These are phyloP conservation scores for Saccharomycopsis javanensis DNA, from an alignment of 805 yeast genomes.

Conservation along the genomic window DNA sequence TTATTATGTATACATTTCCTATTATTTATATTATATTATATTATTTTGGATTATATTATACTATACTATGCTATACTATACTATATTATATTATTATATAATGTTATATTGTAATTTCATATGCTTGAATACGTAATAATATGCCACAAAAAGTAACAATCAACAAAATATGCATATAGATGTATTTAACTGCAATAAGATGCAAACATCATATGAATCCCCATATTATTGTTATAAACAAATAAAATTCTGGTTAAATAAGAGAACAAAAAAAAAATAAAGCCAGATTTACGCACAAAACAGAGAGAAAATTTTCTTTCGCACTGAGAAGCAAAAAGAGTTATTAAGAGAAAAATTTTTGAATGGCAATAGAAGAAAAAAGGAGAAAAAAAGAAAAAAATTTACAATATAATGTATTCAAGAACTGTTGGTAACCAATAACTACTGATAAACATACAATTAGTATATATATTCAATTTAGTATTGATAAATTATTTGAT, in stretches of 20 bases:
- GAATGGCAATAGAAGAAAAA: slow-evolving; percentile 1
- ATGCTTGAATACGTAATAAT: neutral
- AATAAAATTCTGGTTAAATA: neutral
- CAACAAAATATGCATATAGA: neutral
- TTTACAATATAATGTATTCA: neutral
- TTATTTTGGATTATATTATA: too few species aligned
- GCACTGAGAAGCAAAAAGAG: neutral
- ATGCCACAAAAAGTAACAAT: neutral
- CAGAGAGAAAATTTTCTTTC: slow-evolving; percentile 2
- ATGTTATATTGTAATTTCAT: too few species aligned
- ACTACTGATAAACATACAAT: too few species aligned
- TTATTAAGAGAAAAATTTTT: neutral
- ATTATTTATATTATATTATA: too few species aligned
- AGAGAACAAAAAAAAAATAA: neutral
- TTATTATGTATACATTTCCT: too few species aligned
- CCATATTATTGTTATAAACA: neutral
- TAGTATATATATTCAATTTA: neutral
- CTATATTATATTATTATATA: too few species aligned
- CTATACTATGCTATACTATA: too few species aligned
- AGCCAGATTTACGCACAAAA: neutral
- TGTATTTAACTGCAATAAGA: neutral
- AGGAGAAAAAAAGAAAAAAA: neutral
- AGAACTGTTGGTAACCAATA: too few species aligned
- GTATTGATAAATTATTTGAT: too few species aligned
- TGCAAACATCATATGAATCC: neutral